These are phyloP conservation scores for Sabuloglossum arenarium DNA, from an alignment of 495 filamentous ascomycete genomes.

Conservation along the genomic window DNA sequence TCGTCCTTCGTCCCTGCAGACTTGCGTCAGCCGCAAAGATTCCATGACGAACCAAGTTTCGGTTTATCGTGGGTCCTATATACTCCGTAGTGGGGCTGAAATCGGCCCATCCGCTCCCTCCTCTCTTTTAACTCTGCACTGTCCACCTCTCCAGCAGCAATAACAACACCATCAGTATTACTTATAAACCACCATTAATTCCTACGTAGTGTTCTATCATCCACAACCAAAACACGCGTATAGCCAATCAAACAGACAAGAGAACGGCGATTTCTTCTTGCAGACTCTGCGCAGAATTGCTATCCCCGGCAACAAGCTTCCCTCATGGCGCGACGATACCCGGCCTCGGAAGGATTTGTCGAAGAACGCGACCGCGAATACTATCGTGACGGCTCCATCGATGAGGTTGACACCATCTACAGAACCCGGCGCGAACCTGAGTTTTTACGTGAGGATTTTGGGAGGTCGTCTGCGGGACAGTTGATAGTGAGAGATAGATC, in stretches of 20 bases:
- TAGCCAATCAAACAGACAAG: too few relatives aligned
- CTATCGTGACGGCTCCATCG: constrained; percentile 12
- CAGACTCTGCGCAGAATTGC: too few relatives aligned
- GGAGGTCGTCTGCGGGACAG: constrained; percentile 13
- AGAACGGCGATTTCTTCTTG: too few relatives aligned
- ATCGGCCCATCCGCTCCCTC: background rate
- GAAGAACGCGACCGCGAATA: constrained; percentile 25
- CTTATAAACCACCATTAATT: too few relatives aligned
- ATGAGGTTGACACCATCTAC: constrained; percentile 15
- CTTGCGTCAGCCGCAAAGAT: constrained; percentile 2
- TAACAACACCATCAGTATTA: too few relatives aligned
- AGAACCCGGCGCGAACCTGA: constrained; percentile 23
- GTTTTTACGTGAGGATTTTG: constrained; percentile 33
- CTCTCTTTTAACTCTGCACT: background rate
- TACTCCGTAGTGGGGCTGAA: background rate
- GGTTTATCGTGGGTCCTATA: background rate
- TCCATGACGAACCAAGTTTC: background rate
- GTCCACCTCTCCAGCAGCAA: background rate
- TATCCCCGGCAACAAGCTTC: too few relatives aligned
- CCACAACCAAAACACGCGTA: too few relatives aligned
- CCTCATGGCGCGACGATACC: background rate
- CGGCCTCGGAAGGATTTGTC: constrained; percentile 11
- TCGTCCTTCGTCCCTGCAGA: background rate
- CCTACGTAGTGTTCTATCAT: too few relatives aligned
- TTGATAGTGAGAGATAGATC: constrained; percentile 14